Conservation (phyloP, 1,284 basidiomycete genomes). For the Rugosomyces carneus region DNA sequence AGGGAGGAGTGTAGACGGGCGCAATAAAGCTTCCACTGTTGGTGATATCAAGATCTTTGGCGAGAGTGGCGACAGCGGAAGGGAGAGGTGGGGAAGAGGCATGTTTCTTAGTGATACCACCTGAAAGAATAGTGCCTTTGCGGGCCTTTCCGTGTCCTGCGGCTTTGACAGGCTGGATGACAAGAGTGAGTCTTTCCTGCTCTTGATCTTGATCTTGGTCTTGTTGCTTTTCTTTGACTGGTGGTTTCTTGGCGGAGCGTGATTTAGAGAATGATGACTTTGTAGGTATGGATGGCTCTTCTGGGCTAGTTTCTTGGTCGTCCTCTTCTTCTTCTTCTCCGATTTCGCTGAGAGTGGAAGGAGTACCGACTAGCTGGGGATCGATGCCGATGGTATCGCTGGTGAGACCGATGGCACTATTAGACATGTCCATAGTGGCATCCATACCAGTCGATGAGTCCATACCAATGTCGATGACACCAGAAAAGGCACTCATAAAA, state of each 20-base stretch:
- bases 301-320: conserved; percentile 13
- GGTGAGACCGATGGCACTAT: conserved; percentile 4
- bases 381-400: conserved; percentile 32
- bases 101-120: conserved; percentile 62
- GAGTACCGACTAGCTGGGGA: conserved; percentile 41
- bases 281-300: conserved; percentile 10
- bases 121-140: conserved; percentile 66
- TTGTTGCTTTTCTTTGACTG: conserved; percentile 17
- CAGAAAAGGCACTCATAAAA: conserved; percentile 18
- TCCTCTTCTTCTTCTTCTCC: conserved; percentile 25
- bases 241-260: conserved; percentile 11
- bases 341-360: conserved; percentile 28
- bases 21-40: conserved; percentile 15
- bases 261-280: conserved; percentile 1
- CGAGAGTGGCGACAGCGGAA: conserved; percentile 4
- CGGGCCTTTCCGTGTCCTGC: conserved; percentile 59
- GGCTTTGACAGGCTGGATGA: conserved; percentile 44
- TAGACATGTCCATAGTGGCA: conserved; percentile 15
- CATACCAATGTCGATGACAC: conserved; percentile 15
- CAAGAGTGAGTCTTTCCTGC: conserved; percentile 27
- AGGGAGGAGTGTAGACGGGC: conserved; percentile 8
- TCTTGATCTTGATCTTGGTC: conserved; percentile 16
- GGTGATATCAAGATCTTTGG: conserved; percentile 28
- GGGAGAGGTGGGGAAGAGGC: conserved; percentile 12
- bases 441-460: conserved; percentile 15